Base-by-base conservation (phyloP, 352 stramenopile species). In the Phytophthora capsici region DNA sequence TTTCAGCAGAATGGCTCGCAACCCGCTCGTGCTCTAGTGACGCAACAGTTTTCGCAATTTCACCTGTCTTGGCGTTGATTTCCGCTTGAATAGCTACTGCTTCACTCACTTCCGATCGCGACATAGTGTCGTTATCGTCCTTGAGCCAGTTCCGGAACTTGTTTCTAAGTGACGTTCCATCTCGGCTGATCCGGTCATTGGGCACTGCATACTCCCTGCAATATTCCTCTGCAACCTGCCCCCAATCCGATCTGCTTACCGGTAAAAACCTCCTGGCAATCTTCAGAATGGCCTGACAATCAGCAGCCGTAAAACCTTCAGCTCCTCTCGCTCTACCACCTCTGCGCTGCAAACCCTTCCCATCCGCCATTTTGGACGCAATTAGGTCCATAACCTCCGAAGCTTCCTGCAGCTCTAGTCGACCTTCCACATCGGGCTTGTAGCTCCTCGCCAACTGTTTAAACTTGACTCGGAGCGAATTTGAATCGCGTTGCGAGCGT, bases 101-200 rank as follows among this genome's bases (percentile, higher is more conserved):
- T 17, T 75, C 51, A 14, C 19, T 46, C 7, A 67, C 63, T 47
- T 75, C 60, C 13, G 37, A 26, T 34, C 61, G 47, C 34, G 47
- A 17, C 37, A 63, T 38, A 40, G n/a, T 43, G 1, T 28, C 26
- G 10, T 10, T 44, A 14, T 75, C 54, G n/a, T 51, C 43, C 25
- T 69, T 75, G 16, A 72, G 55, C 66, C 49, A 69, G 16, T 63
- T 59, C 2, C 66, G 61, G 28, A 78, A 78, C 25, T 72, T 78
- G 60, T 53, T 68, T 58, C 67, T 78, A 2, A 78, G 51, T 38
- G 70, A 78, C 1, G 54, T 25, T 12, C 60, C 65, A 40, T 78
- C 70, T 22, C 70, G 58, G 36, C 9, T 53, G 13, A 63, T 6
- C 23, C 70, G 49, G 12, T 63, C 56, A 17, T 67, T 66, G 3